Evolutionary conservation across 352 stramenopile genomes (phyloP).

Genomic region (Phytophthora capsici): DNA sequence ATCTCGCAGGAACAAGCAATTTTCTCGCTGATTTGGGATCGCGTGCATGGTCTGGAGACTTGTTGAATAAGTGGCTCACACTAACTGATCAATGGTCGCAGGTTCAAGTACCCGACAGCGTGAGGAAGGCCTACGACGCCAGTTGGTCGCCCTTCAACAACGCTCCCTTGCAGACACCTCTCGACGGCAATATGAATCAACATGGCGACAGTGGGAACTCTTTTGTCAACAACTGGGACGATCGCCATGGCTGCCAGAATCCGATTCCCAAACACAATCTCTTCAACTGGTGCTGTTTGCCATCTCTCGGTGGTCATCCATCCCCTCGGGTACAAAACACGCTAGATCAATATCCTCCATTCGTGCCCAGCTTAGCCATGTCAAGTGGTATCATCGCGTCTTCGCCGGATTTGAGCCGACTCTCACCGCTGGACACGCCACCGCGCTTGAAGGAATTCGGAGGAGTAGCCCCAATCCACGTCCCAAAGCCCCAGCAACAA

Average conservation of each 20-base stretch:
- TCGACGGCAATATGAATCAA: background rate
- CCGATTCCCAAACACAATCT: too few relatives aligned
- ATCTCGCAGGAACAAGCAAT: background rate
- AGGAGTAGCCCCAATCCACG: background rate
- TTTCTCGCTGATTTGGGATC: conserved; percentile 5
- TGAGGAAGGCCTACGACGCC: conserved; percentile 1
- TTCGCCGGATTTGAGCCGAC: background rate
- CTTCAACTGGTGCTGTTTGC: conserved; percentile 26
- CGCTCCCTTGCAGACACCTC: conserved; percentile 9
- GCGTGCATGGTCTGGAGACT: too few relatives aligned
- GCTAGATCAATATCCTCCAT: too few relatives aligned
- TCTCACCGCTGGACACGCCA: background rate
- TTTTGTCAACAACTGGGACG: background rate
- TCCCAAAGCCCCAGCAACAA: background rate
- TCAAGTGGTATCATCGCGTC: conserved; percentile 26
- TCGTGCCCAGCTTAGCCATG: conserved; percentile 20
- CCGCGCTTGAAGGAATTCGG: conserved; percentile 13
- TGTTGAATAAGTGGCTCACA: too few relatives aligned
- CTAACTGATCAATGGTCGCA: conserved; percentile 9
- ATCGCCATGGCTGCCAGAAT: conserved; percentile 26
- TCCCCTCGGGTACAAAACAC: too few relatives aligned
- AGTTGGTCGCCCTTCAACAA: conserved; percentile 7
- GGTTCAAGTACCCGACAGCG: background rate
- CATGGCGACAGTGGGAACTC: background rate
- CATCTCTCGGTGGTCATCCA: conserved; percentile 6